Evolutionary conservation across 75 land plant species (phyloP), one percentile per base, ranked within the genome.

Genomic region (Cunninghamia lanceolata): DNA sequence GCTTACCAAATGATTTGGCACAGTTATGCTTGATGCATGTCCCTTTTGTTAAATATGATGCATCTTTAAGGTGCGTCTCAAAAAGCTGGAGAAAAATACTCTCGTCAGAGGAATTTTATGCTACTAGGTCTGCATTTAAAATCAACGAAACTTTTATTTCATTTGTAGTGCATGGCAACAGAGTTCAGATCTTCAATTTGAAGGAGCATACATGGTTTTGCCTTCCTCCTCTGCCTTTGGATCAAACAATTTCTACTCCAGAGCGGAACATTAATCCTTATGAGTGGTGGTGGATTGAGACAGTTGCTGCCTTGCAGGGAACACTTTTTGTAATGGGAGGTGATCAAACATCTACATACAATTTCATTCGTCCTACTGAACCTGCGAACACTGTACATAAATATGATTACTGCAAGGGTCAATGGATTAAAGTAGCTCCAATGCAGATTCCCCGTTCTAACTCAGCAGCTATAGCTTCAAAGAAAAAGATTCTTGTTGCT

Each of bases 231-330:
- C 40, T 87, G 17, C 88, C 86, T 70, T 42, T 34, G 39, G 88
- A 87, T n/a, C 87, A 75, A 63, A 74, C 50, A 38, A 28, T 43
- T 15, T 35, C 34, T 82, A 45, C 87, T 71, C 87, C 83, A 5
- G 88, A 84, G 25, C 21, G 56, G 80, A 70, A 52, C 45, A 54
- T 87, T 34, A 86, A 87, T 87, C 88, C 88, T 21, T 87, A 87
- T 75, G 88, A 87, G 10, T 87, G 88, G 88, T 87, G 88, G 88
- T 87, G 74, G 76, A 85, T 87, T 52, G 88, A 87, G 46, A 85
- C 88, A 40, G 88, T 87, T 30, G 87, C 88, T 17, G 88, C 85
- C 35, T 71, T 56, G 25, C 80, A 81, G 28, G 88, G 88, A 75
- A 87, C 78, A 17, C 80, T 87, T 39, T 87, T 68, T 75, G 88